Evolutionary conservation across 331 rosid species (phyloP).

Genomic region (Pyracantha coccinea): DNA sequence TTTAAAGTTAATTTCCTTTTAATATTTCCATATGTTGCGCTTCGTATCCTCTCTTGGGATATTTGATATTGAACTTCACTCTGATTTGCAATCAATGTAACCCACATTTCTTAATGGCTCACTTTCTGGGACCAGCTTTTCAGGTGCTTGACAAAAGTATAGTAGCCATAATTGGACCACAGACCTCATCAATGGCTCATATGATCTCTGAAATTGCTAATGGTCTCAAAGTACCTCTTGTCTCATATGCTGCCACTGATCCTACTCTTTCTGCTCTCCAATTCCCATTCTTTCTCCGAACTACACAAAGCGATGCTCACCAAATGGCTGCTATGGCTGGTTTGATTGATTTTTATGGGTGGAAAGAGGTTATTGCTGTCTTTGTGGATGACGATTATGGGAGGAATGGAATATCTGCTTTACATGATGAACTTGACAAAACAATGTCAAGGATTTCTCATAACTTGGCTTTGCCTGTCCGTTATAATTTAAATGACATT

Average conservation of each 20-base stretch:
- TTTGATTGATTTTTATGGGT: conserved; percentile 54
- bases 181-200: conserved; percentile 74
- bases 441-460: conserved; percentile 41
- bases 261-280: conserved; percentile 83
- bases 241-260: conserved; percentile 88
- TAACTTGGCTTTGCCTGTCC: conserved; percentile 54
- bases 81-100: not conserved
- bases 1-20: not conserved
- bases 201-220: conserved; percentile 65
- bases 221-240: conserved; percentile 74
- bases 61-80: not conserved
- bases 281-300: conserved; percentile 73
- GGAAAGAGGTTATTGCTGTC: conserved; percentile 77
- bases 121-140: conserved; percentile 47
- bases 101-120: conserved; percentile 15
- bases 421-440: conserved; percentile 62
- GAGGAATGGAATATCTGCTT: conserved; percentile 68
- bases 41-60: not conserved
- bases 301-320: conserved; percentile 51
- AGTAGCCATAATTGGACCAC: conserved; percentile 76
- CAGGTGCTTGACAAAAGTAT: conserved; percentile 64
- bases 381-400: conserved; percentile 80
- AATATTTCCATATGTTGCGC: not conserved
- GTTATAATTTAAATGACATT: conserved; percentile 38
- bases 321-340: conserved; percentile 86